Percentiles rank a stretch among this genome's conserved stretches.
These are phyloP conservation scores for Afroboletus lepidellus DNA, from an alignment of 1,284 basidiomycete genomes.

Conservation along the genomic window DNA sequence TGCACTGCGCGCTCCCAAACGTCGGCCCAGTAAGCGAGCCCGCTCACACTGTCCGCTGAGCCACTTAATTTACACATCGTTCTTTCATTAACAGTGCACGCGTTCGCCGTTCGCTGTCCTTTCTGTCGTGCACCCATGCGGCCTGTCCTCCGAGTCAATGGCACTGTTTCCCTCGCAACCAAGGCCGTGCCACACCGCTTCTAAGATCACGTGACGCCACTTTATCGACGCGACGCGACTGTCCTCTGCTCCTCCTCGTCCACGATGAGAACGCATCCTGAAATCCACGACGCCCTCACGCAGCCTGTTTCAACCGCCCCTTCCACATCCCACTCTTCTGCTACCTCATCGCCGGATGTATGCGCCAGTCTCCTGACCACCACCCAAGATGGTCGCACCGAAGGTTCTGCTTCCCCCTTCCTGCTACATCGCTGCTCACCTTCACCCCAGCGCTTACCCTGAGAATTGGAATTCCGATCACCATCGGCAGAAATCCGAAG, in stretches of 20 bases:
- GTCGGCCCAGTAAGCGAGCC: neutral
- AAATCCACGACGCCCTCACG: slow-evolving; percentile 22
- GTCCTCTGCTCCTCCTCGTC: slow-evolving; percentile 1
- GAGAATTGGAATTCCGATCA: slow-evolving; percentile 58
- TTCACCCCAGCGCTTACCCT: slow-evolving; percentile 48
- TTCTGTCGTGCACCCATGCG: slow-evolving; percentile 14
- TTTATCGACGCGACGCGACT: slow-evolving; percentile 11
- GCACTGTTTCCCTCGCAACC: slow-evolving; percentile 20
- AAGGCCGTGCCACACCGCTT: neutral
- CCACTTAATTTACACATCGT: slow-evolving; percentile 4
- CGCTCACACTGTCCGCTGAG: neutral
- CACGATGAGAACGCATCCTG: slow-evolving; percentile 19
- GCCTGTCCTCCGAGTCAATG: neutral
- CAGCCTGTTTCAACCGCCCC: slow-evolving; percentile 32
- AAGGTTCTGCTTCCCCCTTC: slow-evolving; percentile 43
- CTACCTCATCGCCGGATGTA: slow-evolving; percentile 37
- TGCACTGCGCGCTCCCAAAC: slow-evolving; percentile 10
- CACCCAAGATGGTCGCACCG: slow-evolving; percentile 51
- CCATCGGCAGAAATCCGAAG: slow-evolving; percentile 63
- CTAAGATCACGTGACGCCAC: slow-evolving; percentile 22
- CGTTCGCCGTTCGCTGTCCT: slow-evolving; percentile 10
- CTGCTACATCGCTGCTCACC: slow-evolving; percentile 14
- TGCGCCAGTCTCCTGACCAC: slow-evolving; percentile 69
- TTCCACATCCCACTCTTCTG: slow-evolving; percentile 11
- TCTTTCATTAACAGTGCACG: slow-evolving; percentile 8